Base-by-base conservation (phyloP, 1,139 yeast species). In the Candida sojae region DNA sequence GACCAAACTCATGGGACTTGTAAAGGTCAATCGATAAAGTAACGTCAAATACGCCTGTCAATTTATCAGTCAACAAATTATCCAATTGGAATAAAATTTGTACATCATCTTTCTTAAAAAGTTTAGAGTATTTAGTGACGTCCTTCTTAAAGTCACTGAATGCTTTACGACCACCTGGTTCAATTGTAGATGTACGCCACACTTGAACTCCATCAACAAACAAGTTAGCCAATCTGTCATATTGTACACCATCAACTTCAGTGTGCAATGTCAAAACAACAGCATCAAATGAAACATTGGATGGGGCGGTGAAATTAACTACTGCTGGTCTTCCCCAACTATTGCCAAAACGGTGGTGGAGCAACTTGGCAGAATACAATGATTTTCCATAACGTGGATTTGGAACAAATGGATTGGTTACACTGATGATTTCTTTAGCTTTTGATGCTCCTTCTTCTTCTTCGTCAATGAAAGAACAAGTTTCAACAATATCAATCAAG, bases 111-210 rank as follows among this genome's bases (percentile, higher is more conserved):
- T 60, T 47, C 44, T 68, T 60, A 61, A 90, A 88, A 42, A 88
- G 65, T 0, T 71, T 56, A 10, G 76, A 61, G 59, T 83, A 88
- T 29, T 69, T 67, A 5, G 92, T 75, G 2, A 88, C 79, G 60
- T 90, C 96, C 60, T 87, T 88, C 31, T 74, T 68, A 45, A 77
- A 70, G 11, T 68, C 62, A 12, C 86, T 79, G 57, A 71, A 75
- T 3, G 79, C 75, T 3, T 66, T 56, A 26, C 58, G 59, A 46
- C 80, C 75, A 52, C 82, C 80, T 0, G 96, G 96, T 64, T 89
- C 96, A 17, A 88, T 83, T 1, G 96, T 89, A 2, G 93, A 84
- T 0, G 95, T 84, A 63, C 96, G 76, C 96, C 96, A 89, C 33
- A 89, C 66, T 56, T 88, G 88, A 12, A 78, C 75, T 25, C 84